Percentiles rank a stretch among this genome's conserved stretches.
phyloP scores from a whole-genome alignment of 495 filamentous ascomycete genomes.

The Wilcoxina mikolae region DNA sequence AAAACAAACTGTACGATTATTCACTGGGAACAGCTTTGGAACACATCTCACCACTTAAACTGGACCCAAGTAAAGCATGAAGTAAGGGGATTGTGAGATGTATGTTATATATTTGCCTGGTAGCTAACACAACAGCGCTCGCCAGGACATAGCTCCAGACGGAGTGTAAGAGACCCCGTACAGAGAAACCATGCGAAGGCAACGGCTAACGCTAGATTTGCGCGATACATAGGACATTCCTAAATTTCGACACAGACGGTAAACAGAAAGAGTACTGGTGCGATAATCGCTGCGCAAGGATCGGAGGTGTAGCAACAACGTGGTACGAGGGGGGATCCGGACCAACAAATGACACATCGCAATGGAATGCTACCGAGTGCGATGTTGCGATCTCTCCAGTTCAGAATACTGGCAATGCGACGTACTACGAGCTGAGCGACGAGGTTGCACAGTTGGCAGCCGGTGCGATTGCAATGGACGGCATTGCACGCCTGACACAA shows the following conservation, averaged over 20 bases:
- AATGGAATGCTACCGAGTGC: not conserved
- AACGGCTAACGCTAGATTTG: too few species aligned
- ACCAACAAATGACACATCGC: not conserved
- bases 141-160: too few species aligned
- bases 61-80: not conserved
- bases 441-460: not conserved
- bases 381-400: not conserved
- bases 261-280: not conserved
- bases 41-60: not conserved
- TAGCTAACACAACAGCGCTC: too few species aligned
- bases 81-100: too few species aligned
- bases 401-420: not conserved
- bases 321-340: too few species aligned
- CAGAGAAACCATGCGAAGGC: too few species aligned
- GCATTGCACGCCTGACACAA: too few species aligned
- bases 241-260: constrained; percentile 3
- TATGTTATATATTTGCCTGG: too few species aligned
- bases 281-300: not conserved
- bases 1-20: not conserved
- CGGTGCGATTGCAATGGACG: not conserved
- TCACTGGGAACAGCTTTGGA: not conserved
- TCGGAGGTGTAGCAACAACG: not conserved
- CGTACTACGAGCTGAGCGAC: not conserved
- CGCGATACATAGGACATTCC: constrained; percentile 1
- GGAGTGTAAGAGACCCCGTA: too few species aligned